These are phyloP conservation scores for Noccaea bulbosa DNA, from an alignment of 345 rosid genomes.

Conservation along the genomic window DNA sequence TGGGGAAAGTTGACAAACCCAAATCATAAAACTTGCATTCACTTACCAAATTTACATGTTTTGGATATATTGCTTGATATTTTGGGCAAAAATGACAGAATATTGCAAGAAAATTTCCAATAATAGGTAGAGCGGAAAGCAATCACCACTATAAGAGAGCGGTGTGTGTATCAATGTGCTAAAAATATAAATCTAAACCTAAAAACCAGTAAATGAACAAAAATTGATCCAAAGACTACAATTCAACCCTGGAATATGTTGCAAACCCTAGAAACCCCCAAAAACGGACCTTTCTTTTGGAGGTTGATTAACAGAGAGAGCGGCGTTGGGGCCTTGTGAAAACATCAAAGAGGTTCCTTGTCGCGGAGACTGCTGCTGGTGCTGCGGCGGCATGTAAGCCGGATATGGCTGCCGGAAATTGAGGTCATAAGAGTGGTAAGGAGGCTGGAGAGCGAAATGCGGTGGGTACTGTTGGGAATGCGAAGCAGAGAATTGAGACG, in stretches of 20 bases:
- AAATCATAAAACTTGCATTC: slow-evolving; percentile 18
- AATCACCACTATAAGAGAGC: not conserved
- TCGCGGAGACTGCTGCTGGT: slow-evolving; percentile 38
- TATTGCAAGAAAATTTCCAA: slow-evolving; percentile 8
- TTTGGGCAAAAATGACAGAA: slow-evolving; percentile 13
- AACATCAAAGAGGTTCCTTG: slow-evolving; percentile 36
- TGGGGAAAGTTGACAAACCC: slow-evolving; percentile 19
- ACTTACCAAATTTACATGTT: slow-evolving; percentile 1
- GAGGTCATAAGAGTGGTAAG: slow-evolving; percentile 61
- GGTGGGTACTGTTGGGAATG: slow-evolving; percentile 51
- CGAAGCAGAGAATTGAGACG: slow-evolving; percentile 46
- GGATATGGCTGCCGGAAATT: slow-evolving; percentile 70
- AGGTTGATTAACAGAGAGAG: slow-evolving; percentile 40
- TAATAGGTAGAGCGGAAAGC: not conserved
- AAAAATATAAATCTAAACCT: slow-evolving; percentile 23
- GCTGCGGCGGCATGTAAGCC: slow-evolving; percentile 41
- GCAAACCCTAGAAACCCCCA: slow-evolving; percentile 3
- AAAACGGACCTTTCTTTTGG: slow-evolving; percentile 72
- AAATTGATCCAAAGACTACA: slow-evolving; percentile 20
- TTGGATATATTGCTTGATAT: not conserved
- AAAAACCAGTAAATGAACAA: slow-evolving; percentile 26
- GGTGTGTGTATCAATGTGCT: slow-evolving; percentile 1
- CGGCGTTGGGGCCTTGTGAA: slow-evolving; percentile 29
- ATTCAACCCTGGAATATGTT: not conserved
- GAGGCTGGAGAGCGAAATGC: slow-evolving; percentile 59